Conservation (phyloP, 495 filamentous ascomycete genomes). For the Podospora comata region DNA sequence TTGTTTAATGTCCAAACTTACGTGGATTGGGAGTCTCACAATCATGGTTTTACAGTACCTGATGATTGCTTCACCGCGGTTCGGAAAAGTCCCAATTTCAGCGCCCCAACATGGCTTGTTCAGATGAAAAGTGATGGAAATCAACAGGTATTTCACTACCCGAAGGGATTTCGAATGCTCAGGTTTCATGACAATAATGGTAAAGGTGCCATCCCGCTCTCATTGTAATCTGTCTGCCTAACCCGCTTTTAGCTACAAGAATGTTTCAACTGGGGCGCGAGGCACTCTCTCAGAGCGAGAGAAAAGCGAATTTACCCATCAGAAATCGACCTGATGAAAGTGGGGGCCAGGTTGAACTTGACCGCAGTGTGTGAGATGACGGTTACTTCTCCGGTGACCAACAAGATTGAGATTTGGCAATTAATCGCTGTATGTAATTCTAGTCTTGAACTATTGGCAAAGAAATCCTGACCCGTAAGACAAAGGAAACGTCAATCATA, state of each 20-base stretch:
- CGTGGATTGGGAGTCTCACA: not conserved
- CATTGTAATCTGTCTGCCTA: not conserved
- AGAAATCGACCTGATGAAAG: not conserved
- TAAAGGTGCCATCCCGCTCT: not conserved
- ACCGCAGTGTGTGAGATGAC: not conserved
- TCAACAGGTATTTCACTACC: slow-evolving; percentile 22
- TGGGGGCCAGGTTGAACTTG: not conserved
- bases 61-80: slow-evolving; percentile 8
- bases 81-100: not conserved
- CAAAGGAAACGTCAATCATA: not conserved
- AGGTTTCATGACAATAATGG: slow-evolving; percentile 20
- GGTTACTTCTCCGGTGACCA: not conserved
- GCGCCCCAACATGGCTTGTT: slow-evolving; percentile 21
- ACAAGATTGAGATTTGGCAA: not conserved
- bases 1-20: not conserved
- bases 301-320: not conserved
- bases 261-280: not conserved
- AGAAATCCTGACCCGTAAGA: not conserved
- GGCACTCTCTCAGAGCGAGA: not conserved
- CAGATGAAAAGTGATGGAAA: slow-evolving; percentile 15
- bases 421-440: not conserved
- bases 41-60: slow-evolving; percentile 1
- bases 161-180: slow-evolving; percentile 22
- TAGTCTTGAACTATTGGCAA: not conserved
- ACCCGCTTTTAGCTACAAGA: not conserved